phyloP scores from a whole-genome alignment of 441 rosid genomes.

The Pelargonium myrrhifolium region DNA sequence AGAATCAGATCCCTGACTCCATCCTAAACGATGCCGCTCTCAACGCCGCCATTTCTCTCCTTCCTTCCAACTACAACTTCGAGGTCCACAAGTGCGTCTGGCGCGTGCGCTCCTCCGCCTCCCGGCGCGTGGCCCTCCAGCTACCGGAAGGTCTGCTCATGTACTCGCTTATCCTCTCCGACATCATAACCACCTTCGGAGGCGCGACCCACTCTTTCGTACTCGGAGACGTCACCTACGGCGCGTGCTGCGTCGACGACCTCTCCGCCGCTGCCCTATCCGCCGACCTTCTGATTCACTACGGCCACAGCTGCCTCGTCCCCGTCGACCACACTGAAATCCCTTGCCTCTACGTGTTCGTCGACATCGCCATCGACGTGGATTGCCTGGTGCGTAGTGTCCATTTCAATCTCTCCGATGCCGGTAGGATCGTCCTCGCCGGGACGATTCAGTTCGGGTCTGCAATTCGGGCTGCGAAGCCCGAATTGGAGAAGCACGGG shows the following conservation, averaged over 20 bases:
- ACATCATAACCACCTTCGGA: conserved; percentile 64
- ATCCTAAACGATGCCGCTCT: conserved; percentile 64
- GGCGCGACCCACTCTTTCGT: conserved; percentile 61
- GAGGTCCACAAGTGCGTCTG: conserved; percentile 83
- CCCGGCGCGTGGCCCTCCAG: conserved; percentile 75
- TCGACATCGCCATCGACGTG: conserved; percentile 60
- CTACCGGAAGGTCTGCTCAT: conserved; percentile 85
- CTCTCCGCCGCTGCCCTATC: conserved; percentile 64
- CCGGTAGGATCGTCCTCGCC: conserved; percentile 41
- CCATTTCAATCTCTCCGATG: conserved; percentile 34
- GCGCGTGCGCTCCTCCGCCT: conserved; percentile 50
- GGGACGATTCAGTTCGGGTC: conserved; percentile 85
- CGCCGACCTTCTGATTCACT: conserved; percentile 78
- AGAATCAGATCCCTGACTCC: conserved; percentile 75
- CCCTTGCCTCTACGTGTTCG: conserved; percentile 86
- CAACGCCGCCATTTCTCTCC: conserved; percentile 70
- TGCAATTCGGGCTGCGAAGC: conserved; percentile 67
- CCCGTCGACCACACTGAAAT: conserved; percentile 66
- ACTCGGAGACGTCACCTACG: conserved; percentile 85
- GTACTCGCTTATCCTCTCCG: conserved; percentile 81
- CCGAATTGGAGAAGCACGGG: conserved; percentile 61
- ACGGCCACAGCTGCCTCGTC: conserved; percentile 86
- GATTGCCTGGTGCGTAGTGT: conserved; percentile 42
- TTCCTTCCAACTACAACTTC: conserved; percentile 73
- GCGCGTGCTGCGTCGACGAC: conserved; percentile 91